Evolutionary conservation across 2,329 filamentous ascomycete species (phyloP), one percentile per base, ranked within the genome.

Genomic region (Fusarium humuli): DNA sequence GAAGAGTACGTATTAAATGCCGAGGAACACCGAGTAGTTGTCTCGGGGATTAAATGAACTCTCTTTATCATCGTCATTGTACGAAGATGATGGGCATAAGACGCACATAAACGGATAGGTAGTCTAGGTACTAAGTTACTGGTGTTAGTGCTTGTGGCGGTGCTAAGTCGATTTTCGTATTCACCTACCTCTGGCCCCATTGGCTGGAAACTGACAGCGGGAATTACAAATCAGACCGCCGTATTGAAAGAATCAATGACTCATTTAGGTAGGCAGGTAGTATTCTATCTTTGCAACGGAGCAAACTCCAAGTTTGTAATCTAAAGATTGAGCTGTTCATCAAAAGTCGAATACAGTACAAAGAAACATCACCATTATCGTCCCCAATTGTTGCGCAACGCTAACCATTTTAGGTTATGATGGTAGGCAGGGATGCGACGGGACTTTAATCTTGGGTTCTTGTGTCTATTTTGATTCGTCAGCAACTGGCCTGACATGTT

Each of bases 221-320:
- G 23, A 74, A 73, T 73, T 75, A 73, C 72, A 73, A 74, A 67
- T 64, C 57, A 71, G 69, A 74, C 71, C 69, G 72, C 63, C 34
- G 48, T 45, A 13, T 30, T 49, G 13, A 49, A 20, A 16, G 23
- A 23, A 18, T 7, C n/a, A n/a, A 48, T 29, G n/a, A 14, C 20
- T 30, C 20, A 22, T 37, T 34, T 37, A 37, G 3, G 18, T 5
- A 27, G n/a, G 14, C 6, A 11, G 5, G 29, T 37, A 10, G 41
- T n/a, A 47, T 25, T 37, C 34, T 22, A 29, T 16, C 10, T 23
- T 47, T 25, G 42, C 20, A 41, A 41, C 23, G 37, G 32, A 40
- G 32, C 25, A 40, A 37, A 20, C 10, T 40, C 25, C 48, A 41
- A 52, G 32, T 9, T 11, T 40, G 13, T 11, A 52, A n/a, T 13